Conservation (phyloP, 345 rosid genomes). For the Arabidopsis thaliana region DNA sequence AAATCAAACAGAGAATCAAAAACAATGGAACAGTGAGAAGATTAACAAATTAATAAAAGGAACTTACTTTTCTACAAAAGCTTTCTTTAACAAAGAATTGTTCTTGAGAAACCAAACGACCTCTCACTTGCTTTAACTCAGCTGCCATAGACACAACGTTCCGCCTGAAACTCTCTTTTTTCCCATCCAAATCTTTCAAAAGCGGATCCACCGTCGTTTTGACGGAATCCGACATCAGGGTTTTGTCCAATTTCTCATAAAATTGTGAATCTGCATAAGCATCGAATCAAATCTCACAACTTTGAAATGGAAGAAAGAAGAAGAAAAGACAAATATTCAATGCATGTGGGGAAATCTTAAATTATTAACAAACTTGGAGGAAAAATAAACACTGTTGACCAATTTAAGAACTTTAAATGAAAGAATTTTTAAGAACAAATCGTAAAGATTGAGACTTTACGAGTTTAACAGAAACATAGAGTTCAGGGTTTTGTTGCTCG, state of each 20-base stretch:
- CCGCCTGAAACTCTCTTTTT: slow-evolving; percentile 78
- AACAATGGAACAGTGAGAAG: neutral
- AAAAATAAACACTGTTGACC: slow-evolving; percentile 13
- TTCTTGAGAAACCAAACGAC: slow-evolving; percentile 80
- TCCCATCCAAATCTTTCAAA: slow-evolving; percentile 85
- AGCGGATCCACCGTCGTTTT: slow-evolving; percentile 62
- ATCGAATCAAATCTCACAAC: slow-evolving; percentile 39
- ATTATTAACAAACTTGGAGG: neutral
- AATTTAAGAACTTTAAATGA: slow-evolving; percentile 25
- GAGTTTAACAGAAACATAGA: slow-evolving; percentile 5
- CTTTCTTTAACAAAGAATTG: slow-evolving; percentile 72
- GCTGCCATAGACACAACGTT: slow-evolving; percentile 88
- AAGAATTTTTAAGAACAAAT: neutral
- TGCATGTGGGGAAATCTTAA: slow-evolving; percentile 57
- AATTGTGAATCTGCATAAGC: slow-evolving; percentile 21
- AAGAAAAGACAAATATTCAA: neutral
- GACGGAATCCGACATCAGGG: slow-evolving; percentile 48
- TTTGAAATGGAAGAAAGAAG: neutral
- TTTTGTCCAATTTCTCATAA: slow-evolving; percentile 28
- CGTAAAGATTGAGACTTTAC: slow-evolving; percentile 18
- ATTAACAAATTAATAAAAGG: neutral
- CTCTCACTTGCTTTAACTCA: slow-evolving; percentile 82
- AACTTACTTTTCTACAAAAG: slow-evolving; percentile 62
- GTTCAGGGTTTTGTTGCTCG: slow-evolving; percentile 13
- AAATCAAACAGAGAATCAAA: slow-evolving; percentile 25